Evolutionary conservation across 345 rosid species (phyloP).

Genomic region (Dipteronia sinensis): DNA sequence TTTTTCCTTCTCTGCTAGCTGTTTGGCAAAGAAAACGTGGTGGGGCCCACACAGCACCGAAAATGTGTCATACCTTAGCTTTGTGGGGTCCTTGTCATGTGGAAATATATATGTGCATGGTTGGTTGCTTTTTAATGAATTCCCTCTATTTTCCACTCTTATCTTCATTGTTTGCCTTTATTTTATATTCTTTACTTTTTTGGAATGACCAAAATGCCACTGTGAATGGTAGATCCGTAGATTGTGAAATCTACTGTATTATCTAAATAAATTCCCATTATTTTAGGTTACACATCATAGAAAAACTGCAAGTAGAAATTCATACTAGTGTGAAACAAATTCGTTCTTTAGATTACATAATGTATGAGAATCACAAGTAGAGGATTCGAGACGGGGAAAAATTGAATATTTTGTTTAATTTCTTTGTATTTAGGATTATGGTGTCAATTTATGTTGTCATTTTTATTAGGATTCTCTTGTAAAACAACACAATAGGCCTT

Average conservation of each 20-base stretch:
- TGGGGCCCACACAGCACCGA: slow-evolving; percentile 36
- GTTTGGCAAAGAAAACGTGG: slow-evolving; percentile 53
- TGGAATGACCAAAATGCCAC: slow-evolving; percentile 13
- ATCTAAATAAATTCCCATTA: neutral
- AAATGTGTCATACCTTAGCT: slow-evolving; percentile 13
- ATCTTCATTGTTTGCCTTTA: neutral
- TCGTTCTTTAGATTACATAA: neutral
- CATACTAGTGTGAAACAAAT: neutral
- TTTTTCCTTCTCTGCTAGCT: slow-evolving; percentile 43
- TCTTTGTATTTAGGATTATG: neutral
- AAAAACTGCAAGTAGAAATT: neutral
- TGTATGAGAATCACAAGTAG: neutral
- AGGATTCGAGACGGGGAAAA: neutral
- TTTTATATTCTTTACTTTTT: neutral
- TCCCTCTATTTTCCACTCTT: neutral
- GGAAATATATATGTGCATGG: slow-evolving; percentile 20
- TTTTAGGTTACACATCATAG: neutral
- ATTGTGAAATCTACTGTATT: neutral
- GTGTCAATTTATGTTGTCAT: no score
- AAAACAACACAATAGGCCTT: no score
- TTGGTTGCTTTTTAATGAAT: slow-evolving; percentile 25
- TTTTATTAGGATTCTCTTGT: no score
- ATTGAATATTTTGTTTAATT: neutral
- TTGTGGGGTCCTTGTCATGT: slow-evolving; percentile 41
- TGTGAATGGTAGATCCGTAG: neutral